Conservation (phyloP, 2,329 filamentous ascomycete species). For the Trichoderma sp. region DNA sequence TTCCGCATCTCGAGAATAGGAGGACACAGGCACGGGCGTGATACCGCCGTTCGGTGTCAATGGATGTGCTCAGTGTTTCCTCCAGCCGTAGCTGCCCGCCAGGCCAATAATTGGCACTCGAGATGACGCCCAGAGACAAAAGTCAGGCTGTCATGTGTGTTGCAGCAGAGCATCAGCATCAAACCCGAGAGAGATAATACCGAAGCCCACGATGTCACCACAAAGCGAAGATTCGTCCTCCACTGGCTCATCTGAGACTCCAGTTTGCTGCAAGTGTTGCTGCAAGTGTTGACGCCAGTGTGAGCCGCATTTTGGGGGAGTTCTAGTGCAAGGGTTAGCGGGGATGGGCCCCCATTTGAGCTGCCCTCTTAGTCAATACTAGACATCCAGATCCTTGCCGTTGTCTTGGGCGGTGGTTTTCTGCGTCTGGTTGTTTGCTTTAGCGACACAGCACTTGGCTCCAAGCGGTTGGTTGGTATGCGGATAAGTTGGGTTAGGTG, state of each 20-base stretch:
- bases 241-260: neutral
- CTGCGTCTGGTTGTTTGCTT: neutral
- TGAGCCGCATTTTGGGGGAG: neutral
- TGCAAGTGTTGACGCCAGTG: neutral
- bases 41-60: neutral
- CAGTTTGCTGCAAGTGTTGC: neutral
- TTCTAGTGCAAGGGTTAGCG: neutral
- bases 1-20: neutral
- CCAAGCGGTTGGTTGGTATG: slow-evolving; percentile 5
- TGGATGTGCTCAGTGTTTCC: neutral
- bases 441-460: neutral
- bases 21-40: neutral
- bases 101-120: neutral
- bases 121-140: neutral
- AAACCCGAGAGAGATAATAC: neutral
- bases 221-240: neutral
- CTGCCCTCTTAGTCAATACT: neutral
- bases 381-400: neutral
- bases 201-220: neutral
- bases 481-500: neutral
- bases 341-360: neutral
- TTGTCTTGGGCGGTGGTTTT: neutral
- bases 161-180: neutral
- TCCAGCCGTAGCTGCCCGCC: too few species aligned
- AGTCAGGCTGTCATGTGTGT: neutral